Conservation (phyloP, 257 asterid species). For the Verbena officinalis region DNA sequence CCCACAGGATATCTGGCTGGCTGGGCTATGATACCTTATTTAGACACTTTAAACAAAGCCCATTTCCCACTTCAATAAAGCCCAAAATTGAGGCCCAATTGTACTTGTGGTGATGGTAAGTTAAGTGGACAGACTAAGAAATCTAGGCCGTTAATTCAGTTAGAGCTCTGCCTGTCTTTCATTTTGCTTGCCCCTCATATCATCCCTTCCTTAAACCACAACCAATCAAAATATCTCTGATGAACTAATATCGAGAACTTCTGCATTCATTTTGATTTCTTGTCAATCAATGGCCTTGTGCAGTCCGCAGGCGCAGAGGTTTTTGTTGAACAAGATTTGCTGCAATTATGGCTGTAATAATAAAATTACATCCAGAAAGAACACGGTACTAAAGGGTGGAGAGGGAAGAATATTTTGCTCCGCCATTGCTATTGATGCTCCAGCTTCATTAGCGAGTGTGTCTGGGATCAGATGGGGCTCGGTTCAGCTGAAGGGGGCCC, state of each 20-base stretch:
- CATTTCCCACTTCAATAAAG: neutral
- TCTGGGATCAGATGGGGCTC: slow-evolving; percentile 83
- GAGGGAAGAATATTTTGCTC: slow-evolving; percentile 52
- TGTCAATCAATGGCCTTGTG: slow-evolving; percentile 55
- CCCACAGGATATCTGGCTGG: neutral
- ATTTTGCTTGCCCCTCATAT: slow-evolving; percentile 12
- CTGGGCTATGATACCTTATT: neutral
- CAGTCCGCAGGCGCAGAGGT: slow-evolving; percentile 63
- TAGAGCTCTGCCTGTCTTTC: slow-evolving; percentile 36
- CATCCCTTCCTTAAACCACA: slow-evolving; percentile 44
- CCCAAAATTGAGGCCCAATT: slow-evolving; percentile 22
- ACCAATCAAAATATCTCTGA: slow-evolving; percentile 42
- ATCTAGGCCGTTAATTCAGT: slow-evolving; percentile 73
- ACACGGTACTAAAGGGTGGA: slow-evolving; percentile 38
- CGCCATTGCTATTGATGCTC: slow-evolving; percentile 77
- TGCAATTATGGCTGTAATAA: slow-evolving; percentile 44
- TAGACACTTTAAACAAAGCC: neutral
- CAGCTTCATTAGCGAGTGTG: slow-evolving; percentile 54
- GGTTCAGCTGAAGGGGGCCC: slow-evolving; percentile 68
- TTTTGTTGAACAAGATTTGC: slow-evolving; percentile 48
- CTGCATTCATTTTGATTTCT: neutral
- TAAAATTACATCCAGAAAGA: slow-evolving; percentile 31
- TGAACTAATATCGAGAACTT: slow-evolving; percentile 3
- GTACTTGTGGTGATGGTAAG: slow-evolving; percentile 25
- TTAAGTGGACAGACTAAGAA: slow-evolving; percentile 34